Conservation (phyloP, 176 grass and related monocot genomes). For the Typha latifolia region DNA sequence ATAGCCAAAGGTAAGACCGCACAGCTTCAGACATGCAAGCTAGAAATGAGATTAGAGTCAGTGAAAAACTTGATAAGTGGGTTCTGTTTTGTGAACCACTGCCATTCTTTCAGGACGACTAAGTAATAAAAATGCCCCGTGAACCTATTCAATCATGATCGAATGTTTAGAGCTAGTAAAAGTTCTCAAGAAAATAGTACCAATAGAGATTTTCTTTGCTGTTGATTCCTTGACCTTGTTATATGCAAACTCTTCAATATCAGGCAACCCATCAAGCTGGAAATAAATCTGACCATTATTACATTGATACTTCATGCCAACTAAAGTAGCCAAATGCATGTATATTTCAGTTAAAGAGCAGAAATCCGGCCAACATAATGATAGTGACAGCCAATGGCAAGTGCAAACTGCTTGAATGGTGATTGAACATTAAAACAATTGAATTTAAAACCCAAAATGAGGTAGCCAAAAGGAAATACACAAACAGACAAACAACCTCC, state of each 20-base stretch:
- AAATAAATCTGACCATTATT: not conserved
- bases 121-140: too few species aligned
- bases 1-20: too few species aligned
- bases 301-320: not conserved
- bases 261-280: constrained; percentile 47
- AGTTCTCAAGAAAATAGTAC: not conserved
- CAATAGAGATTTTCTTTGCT: constrained; percentile 15
- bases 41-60: too few species aligned
- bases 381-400: not conserved
- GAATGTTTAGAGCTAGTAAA: not conserved
- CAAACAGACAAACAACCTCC: not conserved
- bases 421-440: not conserved
- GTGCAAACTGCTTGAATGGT: not conserved
- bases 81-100: too few species aligned
- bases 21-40: too few species aligned
- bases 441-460: constrained; percentile 6
- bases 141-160: too few species aligned
- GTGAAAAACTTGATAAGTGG: too few species aligned
- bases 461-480: not conserved
- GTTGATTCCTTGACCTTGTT: constrained; percentile 18
- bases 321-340: not conserved
- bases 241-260: constrained; percentile 89
- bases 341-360: not conserved
- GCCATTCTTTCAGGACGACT: too few species aligned
- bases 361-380: not conserved